Conservation (phyloP, 2,329 filamentous ascomycete genomes). For the Escovopsis sp. region DNA sequence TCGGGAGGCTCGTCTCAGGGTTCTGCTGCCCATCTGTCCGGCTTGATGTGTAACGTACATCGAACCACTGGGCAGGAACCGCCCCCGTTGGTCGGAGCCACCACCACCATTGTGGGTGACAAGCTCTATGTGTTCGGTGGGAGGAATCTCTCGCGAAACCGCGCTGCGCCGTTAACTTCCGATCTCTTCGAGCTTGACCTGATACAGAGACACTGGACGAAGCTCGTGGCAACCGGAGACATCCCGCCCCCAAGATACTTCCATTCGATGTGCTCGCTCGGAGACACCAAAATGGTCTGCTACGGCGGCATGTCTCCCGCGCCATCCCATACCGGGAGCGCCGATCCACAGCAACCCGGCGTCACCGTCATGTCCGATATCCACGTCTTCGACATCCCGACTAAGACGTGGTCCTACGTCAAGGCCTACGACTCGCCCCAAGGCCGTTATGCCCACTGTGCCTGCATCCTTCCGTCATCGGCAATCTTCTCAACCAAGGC, state of each 20-base stretch:
- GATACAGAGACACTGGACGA: constrained; percentile 84
- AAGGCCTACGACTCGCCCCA: constrained; percentile 71
- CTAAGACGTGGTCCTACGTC: constrained; percentile 73
- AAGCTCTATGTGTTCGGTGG: constrained; percentile 96
- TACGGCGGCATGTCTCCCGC: constrained; percentile 96
- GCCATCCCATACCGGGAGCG: constrained; percentile 30
- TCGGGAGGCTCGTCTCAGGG: constrained; percentile 31
- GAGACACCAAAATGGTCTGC: constrained; percentile 91
- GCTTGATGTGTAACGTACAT: constrained; percentile 57
- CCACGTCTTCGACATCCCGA: constrained; percentile 80
- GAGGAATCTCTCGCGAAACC: constrained; percentile 67
- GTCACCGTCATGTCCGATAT: constrained; percentile 97
- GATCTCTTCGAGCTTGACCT: constrained; percentile 91
- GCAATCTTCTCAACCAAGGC: constrained; percentile 74
- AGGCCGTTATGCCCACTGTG: constrained; percentile 92
- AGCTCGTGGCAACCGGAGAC: constrained; percentile 70
- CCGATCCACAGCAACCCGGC: constrained; percentile 53
- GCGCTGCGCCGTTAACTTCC: constrained; percentile 66
- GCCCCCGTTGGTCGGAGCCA: constrained; percentile 81
- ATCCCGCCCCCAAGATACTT: constrained; percentile 88
- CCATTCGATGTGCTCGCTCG: constrained; percentile 85
- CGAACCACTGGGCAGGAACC: constrained; percentile 85
- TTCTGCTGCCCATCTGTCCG: constrained; percentile 45
- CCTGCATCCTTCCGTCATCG: constrained; percentile 77
- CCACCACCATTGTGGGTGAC: constrained; percentile 87